phyloP scores from a whole-genome alignment of 352 stramenopile species.

The Aphanomyces euteiches region DNA sequence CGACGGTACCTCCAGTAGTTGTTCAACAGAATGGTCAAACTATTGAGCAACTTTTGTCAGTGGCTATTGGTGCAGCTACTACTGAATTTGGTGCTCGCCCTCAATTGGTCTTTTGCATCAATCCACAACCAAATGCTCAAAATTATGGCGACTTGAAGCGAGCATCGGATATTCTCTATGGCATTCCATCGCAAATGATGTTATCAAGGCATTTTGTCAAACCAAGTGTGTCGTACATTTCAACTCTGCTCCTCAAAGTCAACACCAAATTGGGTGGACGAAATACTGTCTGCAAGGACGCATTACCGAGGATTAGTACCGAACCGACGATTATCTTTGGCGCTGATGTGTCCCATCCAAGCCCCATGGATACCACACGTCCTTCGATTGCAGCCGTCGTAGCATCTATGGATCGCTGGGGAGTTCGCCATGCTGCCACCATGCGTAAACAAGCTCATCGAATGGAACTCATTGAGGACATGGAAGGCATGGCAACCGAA shows the following conservation, averaged over 20 bases:
- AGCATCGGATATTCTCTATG: constrained; percentile 57
- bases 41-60: constrained; percentile 42
- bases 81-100: constrained; percentile 35
- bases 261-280: constrained; percentile 69
- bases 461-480: constrained; percentile 66
- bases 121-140: constrained; percentile 41
- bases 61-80: constrained; percentile 39
- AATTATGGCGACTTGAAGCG: constrained; percentile 67
- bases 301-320: constrained; percentile 42
- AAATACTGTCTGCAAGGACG: constrained; percentile 49
- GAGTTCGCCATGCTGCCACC: constrained; percentile 56
- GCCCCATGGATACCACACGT: constrained; percentile 59
- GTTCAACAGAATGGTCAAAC: constrained; percentile 38
- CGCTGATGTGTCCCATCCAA: constrained; percentile 78
- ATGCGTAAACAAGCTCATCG: constrained; percentile 70
- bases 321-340: constrained; percentile 73
- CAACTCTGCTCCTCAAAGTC: constrained; percentile 75
- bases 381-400: constrained; percentile 78
- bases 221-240: constrained; percentile 56
- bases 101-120: constrained; percentile 64
- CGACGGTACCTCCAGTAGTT: constrained; percentile 43
- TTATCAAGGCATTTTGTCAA: constrained; percentile 55
- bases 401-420: constrained; percentile 68
- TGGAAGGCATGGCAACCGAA: constrained; percentile 60
- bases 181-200: constrained; percentile 76